phyloP scores from a whole-genome alignment of 192 early-diverging fungal genomes.

The Anaeromyces robustus region DNA sequence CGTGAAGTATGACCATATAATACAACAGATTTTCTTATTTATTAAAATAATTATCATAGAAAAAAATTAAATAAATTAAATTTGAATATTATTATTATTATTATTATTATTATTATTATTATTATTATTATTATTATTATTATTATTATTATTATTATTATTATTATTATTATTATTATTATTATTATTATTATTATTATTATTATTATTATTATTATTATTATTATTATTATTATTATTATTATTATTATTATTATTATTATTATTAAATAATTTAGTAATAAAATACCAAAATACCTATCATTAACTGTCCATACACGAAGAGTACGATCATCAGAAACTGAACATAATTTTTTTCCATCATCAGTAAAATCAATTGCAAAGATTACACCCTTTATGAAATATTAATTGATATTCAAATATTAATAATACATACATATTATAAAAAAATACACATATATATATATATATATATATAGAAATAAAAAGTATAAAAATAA shows the following conservation, averaged over 20 bases:
- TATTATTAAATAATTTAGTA: no score
- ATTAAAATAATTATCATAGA: no score
- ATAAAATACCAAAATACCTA: no score
- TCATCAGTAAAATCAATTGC: conserved; percentile 48
- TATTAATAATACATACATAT: no score
- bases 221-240: not conserved
- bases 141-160: not conserved
- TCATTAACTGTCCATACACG: conserved; percentile 41
- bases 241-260: no score
- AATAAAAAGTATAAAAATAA: not conserved
- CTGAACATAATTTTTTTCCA: conserved; percentile 38
- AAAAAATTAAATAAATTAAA: no score
- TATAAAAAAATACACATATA: not conserved
- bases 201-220: not conserved
- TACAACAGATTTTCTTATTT: conserved; percentile 3
- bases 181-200: not conserved
- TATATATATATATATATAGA: not conserved
- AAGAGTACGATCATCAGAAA: conserved; percentile 72
- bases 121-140: no score
- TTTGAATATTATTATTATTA: not conserved
- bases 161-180: not conserved
- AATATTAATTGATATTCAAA: not conserved
- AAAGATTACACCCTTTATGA: conserved; percentile 56
- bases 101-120: no score
- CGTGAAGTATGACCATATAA: conserved; percentile 63